Conservation (phyloP, 2,329 filamentous ascomycete species). For the Emmonsiellopsis sp. region DNA sequence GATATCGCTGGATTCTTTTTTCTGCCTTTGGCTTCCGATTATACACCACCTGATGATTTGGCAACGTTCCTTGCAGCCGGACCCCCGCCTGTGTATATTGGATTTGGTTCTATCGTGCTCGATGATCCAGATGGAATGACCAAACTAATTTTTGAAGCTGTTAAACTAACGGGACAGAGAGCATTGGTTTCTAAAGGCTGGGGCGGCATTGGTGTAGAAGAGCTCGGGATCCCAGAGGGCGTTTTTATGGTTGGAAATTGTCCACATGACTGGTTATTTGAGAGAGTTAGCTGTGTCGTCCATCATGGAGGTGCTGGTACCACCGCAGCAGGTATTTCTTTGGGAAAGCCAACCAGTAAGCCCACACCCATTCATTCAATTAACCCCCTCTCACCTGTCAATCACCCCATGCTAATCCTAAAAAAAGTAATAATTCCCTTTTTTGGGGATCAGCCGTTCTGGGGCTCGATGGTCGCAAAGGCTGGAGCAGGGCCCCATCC, state of each 20-base stretch:
- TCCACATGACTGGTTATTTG: constrained; percentile 84
- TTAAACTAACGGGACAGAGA: constrained; percentile 57
- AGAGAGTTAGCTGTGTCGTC: constrained; percentile 69
- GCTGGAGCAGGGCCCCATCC: constrained; percentile 64
- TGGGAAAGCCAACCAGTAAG: constrained; percentile 58
- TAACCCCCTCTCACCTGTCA: too few relatives aligned
- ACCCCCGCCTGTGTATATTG: constrained; percentile 68
- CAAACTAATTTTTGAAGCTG: constrained; percentile 60
- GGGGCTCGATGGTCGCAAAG: constrained; percentile 65
- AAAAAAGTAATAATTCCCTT: constrained; percentile 63
- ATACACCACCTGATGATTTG: constrained; percentile 56
- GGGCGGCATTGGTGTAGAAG: constrained; percentile 71
- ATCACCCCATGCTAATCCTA: too few relatives aligned
- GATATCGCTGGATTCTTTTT: constrained; percentile 71
- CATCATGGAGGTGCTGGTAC: constrained; percentile 86
- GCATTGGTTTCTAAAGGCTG: constrained; percentile 80
- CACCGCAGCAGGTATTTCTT: constrained; percentile 74
- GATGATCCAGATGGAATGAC: constrained; percentile 66
- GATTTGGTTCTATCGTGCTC: constrained; percentile 74
- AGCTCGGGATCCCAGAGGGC: constrained; percentile 59
- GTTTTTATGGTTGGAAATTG: constrained; percentile 78
- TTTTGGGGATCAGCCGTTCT: constrained; percentile 78
- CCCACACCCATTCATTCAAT: too few relatives aligned
- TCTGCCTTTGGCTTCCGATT: constrained; percentile 57
- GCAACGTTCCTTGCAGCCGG: constrained; percentile 57